Evolutionary conservation across 345 rosid genomes (phyloP).

Genomic region (Zanthoxylum bungeanum): DNA sequence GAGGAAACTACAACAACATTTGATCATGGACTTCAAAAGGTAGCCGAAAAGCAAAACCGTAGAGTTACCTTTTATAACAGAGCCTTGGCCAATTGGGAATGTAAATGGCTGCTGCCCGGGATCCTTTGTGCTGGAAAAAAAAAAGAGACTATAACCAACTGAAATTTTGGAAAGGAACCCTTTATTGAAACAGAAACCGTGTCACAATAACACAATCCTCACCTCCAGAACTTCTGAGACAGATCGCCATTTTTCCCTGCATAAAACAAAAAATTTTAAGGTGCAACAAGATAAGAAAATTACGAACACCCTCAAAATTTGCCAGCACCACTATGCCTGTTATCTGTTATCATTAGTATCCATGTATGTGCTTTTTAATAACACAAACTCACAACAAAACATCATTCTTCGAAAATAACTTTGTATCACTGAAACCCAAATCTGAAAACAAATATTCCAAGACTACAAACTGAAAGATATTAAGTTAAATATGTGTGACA

Average conservation of each 20-base stretch:
- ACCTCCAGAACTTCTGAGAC: conserved; percentile 93
- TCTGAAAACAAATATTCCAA: not conserved
- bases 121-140: conserved; percentile 72
- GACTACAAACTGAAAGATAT: not conserved
- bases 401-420: too few species aligned
- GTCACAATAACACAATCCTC: not conserved
- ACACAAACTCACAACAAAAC: too few species aligned
- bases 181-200: not conserved
- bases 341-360: too few species aligned
- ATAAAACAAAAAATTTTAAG: not conserved
- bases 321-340: not conserved
- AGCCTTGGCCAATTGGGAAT: conserved; percentile 78
- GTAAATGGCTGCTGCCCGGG: conserved; percentile 75
- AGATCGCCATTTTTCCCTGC: conserved; percentile 90
- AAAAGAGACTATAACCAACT: conserved; percentile 10
- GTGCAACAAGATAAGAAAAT: not conserved
- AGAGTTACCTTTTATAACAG: conserved; percentile 67
- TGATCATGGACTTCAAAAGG: not conserved
- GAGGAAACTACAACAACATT: not conserved
- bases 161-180: not conserved
- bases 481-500: not conserved
- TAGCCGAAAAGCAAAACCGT: not conserved
- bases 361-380: too few species aligned
- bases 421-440: not conserved
- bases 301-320: not conserved